Base-by-base conservation (phyloP, 2,329 filamentous ascomycete species). In the Colletotrichum spinosum region DNA sequence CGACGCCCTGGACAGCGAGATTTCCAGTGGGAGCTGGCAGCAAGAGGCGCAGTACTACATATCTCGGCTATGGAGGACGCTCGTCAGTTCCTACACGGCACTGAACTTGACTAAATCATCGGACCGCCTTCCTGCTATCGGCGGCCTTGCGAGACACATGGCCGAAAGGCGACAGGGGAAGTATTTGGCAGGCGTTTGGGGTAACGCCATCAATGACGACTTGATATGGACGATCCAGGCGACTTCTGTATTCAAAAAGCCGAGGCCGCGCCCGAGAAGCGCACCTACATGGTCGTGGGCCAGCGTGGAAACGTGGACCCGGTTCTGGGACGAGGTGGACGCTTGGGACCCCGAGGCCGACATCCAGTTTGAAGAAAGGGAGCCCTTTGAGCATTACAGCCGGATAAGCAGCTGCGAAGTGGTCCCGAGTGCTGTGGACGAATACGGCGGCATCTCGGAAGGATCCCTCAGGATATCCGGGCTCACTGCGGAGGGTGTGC, bases 41-140 rank as follows among this genome's bases (percentile, higher is more conserved):
- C 3, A 34, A n/a, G 8, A 12, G 45, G 45, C 45, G 9, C 45
- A 34, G n/a, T 34, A 49, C 45, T 17, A 49, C 15, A 17, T 49
- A 17, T 34, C 45, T n/a, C 45, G 15, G 2, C 15, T 49, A 7
- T 54, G 51, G 51, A 10, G 33, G 7, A 35, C 33, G 13, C 17
- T 54, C 7, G 51, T 54, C 7, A 54, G 35, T 37, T 17, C n/a
- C 12, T 54, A 54, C 17, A 11, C 51, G 6, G 35, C 51, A 8
- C 37, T 34, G n/a, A 33, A 39, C 17, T n/a, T 54, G 33, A 54
- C 51, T 2, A 38, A 38, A 13, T 33, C 33, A 37, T 35, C 11
- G 15, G 51, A 54, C 39, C 33, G 51, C 8, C 35, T 54, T 25
- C 51, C 51, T 11, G 51, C 51, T 5, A 25, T 54, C 2, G 33